Evolutionary conservation across 768 basidiomycete genomes (phyloP).

Genomic region (Suillus spraguei): DNA sequence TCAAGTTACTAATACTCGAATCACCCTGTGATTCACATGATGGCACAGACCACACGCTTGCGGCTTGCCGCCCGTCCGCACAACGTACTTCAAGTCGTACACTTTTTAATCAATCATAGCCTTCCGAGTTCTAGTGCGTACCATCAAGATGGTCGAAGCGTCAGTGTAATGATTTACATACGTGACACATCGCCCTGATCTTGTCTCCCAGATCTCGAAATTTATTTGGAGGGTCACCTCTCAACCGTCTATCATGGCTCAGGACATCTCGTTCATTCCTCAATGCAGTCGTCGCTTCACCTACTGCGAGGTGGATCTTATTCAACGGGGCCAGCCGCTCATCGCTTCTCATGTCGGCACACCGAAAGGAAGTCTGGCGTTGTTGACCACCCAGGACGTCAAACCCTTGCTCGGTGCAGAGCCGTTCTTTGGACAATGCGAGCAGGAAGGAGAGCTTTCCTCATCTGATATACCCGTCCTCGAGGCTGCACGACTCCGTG

Average conservation of each 20-base stretch:
- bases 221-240: slow-evolving; percentile 63
- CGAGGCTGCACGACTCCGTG: slow-evolving; percentile 62
- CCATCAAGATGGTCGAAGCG: slow-evolving; percentile 33
- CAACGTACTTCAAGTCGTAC: too few species aligned
- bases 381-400: slow-evolving; percentile 64
- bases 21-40: too few species aligned
- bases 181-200: slow-evolving; percentile 8
- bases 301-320: slow-evolving; percentile 73
- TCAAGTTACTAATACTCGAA: too few species aligned
- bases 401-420: slow-evolving; percentile 62
- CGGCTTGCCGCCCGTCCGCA: not conserved
- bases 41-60: not conserved
- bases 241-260: slow-evolving; percentile 85
- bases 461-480: slow-evolving; percentile 34
- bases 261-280: slow-evolving; percentile 75
- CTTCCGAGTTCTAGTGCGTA: slow-evolving; percentile 7
- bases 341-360: slow-evolving; percentile 38
- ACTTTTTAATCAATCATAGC: too few species aligned
- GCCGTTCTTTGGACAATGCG: slow-evolving; percentile 73
- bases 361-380: slow-evolving; percentile 45
- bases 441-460: slow-evolving; percentile 40
- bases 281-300: slow-evolving; percentile 62
- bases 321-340: slow-evolving; percentile 78
- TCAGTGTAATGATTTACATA: slow-evolving; percentile 20
- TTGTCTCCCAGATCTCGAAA: slow-evolving; percentile 41